These are phyloP conservation scores for Phyllostachys edulis DNA, from an alignment of 176 grass and related monocot species.

Conservation along the genomic window DNA sequence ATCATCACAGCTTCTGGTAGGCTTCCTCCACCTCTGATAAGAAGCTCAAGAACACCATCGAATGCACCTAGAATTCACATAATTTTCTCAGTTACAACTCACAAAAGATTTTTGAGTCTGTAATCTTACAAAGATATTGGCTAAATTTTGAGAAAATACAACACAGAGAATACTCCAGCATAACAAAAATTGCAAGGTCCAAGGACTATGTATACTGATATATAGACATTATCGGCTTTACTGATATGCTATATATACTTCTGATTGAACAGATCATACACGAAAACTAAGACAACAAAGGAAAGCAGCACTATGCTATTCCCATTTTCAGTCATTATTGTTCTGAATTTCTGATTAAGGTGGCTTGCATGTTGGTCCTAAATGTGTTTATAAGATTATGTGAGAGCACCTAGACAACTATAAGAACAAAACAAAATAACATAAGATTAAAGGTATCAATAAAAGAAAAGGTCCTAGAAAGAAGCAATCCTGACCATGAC, in stretches of 20 bases:
- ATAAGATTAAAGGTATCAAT: neutral
- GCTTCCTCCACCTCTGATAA: conserved; percentile 82
- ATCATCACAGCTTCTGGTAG: conserved; percentile 96
- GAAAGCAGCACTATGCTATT: neutral
- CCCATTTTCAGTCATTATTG: neutral
- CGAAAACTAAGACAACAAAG: neutral
- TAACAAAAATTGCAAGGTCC: neutral
- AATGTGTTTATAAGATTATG: neutral
- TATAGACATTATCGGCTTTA: conserved; percentile 4
- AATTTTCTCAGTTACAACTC: conserved; percentile 13
- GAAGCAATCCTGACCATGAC: neutral
- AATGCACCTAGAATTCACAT: conserved; percentile 71
- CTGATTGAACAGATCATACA: conserved; percentile 3
- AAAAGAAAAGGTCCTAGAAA: conserved; percentile 3
- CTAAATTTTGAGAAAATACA: neutral
- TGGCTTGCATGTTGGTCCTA: neutral
- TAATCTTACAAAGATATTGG: neutral
- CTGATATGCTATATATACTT: neutral
- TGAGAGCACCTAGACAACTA: neutral
- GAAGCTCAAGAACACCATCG: conserved; percentile 81
- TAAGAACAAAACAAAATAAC: neutral
- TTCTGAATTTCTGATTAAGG: conserved; percentile 2
- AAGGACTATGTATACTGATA: neutral
- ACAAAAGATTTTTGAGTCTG: neutral
- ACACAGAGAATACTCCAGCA: neutral